A percentile compares a stretch with the other conserved stretches of the same genome.
Evolutionary conservation across 2,329 filamentous ascomycete species (phyloP).

Genomic region (Colletotrichum paranaense): DNA sequence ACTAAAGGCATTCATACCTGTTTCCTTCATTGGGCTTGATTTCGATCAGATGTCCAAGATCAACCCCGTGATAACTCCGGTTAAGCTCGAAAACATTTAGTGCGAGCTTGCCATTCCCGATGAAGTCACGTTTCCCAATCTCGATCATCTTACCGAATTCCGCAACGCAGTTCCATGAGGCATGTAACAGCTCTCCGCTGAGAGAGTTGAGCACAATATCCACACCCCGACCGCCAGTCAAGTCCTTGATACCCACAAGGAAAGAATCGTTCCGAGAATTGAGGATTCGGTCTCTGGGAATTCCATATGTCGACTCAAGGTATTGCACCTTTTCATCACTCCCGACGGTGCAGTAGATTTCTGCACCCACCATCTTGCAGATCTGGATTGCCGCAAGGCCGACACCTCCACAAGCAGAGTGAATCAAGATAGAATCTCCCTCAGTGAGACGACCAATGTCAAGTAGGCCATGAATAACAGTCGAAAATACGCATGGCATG

Average conservation of each 20-base stretch:
- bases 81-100: constrained; percentile 47
- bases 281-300: constrained; percentile 45
- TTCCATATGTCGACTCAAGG: constrained; percentile 41
- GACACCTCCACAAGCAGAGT: constrained; percentile 42
- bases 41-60: constrained; percentile 30
- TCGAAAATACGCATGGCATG: constrained; percentile 48
- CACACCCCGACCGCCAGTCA: constrained; percentile 41
- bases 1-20: neutral
- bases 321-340: constrained; percentile 44
- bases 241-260: constrained; percentile 38
- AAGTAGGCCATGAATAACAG: constrained; percentile 46
- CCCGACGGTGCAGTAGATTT: constrained; percentile 48
- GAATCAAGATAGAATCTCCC: constrained; percentile 42
- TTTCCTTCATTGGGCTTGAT: constrained; percentile 5
- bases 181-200: constrained; percentile 49
- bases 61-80: constrained; percentile 40
- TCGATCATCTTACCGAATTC: constrained; percentile 54
- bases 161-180: constrained; percentile 53
- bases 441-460: constrained; percentile 42
- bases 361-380: constrained; percentile 43
- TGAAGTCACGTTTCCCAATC: constrained; percentile 53
- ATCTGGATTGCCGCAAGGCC: constrained; percentile 43
- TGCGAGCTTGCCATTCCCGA: constrained; percentile 51
- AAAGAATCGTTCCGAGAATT: constrained; percentile 44
- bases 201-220: constrained; percentile 50